These are phyloP conservation scores for Jaminaea rosea DNA, from an alignment of 1,284 basidiomycete genomes.

Conservation along the genomic window DNA sequence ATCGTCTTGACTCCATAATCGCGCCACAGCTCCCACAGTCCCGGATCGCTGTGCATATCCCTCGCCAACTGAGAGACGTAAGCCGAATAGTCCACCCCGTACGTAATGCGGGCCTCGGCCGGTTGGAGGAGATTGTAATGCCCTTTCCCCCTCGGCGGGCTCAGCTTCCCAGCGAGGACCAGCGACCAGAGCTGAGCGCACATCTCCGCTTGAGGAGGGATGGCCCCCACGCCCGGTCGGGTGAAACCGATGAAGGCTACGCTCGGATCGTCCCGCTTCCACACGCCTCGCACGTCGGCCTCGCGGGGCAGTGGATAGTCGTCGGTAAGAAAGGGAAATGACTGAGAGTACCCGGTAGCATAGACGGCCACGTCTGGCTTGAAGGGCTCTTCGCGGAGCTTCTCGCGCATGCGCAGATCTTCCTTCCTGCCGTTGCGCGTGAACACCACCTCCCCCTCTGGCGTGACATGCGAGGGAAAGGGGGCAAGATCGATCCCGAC, in stretches of 20 bases:
- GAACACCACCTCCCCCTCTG: constrained; percentile 54
- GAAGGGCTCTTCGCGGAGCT: constrained; percentile 43
- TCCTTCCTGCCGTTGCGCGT: constrained; percentile 49
- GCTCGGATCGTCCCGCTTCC: constrained; percentile 52
- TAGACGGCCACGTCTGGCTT: constrained; percentile 55
- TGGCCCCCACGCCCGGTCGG: constrained; percentile 57
- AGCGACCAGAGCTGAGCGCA: constrained; percentile 60
- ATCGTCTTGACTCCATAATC: constrained; percentile 56
- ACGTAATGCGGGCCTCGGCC: constrained; percentile 56
- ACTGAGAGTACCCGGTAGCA: constrained; percentile 48
- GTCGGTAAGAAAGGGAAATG: constrained; percentile 55
- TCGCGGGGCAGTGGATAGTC: constrained; percentile 54
- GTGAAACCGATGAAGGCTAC: constrained; percentile 61
- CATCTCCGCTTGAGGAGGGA: constrained; percentile 62
- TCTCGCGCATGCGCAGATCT: constrained; percentile 50
- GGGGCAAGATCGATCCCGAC: constrained; percentile 58
- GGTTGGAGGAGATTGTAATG: constrained; percentile 58
- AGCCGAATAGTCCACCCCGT: constrained; percentile 56
- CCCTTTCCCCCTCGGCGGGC: constrained; percentile 49
- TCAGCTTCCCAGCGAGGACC: constrained; percentile 51
- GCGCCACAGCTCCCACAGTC: constrained; percentile 52
- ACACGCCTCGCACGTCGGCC: constrained; percentile 55
- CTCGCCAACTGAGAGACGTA: constrained; percentile 59
- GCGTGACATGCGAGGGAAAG: constrained; percentile 54
- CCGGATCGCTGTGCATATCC: constrained; percentile 58